These are phyloP conservation scores for Endothia cerciana DNA, from an alignment of 2,329 filamentous ascomycete genomes.

Conservation along the genomic window DNA sequence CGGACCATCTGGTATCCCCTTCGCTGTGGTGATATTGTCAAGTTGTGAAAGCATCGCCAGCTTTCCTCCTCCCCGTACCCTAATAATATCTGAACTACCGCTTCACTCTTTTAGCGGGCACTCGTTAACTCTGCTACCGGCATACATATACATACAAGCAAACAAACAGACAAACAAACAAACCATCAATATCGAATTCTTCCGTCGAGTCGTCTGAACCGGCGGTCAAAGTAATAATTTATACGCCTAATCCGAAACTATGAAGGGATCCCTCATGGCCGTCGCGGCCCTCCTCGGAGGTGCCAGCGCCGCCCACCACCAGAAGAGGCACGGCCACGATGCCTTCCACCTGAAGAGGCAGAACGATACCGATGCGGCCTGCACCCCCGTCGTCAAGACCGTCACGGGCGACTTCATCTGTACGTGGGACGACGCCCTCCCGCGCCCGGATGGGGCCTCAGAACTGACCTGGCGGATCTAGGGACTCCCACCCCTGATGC, in stretches of 20 bases:
- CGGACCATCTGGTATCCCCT: conserved; percentile 42
- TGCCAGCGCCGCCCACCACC: conserved; percentile 63
- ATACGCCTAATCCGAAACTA: conserved; percentile 48
- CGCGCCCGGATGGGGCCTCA: background rate
- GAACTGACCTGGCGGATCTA: conserved; percentile 19
- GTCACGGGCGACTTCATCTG: conserved; percentile 68
- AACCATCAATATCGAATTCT: conserved; percentile 6
- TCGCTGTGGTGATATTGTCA: conserved; percentile 56
- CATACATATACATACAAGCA: conserved; percentile 37
- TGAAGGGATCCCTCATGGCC: conserved; percentile 74
- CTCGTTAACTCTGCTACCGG: conserved; percentile 53
- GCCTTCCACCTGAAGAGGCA: conserved; percentile 59
- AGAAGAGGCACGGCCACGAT: conserved; percentile 57
- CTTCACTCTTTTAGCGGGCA: conserved; percentile 91
- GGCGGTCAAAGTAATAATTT: conserved; percentile 4
- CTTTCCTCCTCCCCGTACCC: conserved; percentile 51
- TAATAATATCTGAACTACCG: conserved; percentile 55
- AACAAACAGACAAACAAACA: conserved; percentile 36
- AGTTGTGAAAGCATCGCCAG: conserved; percentile 50
- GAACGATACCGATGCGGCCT: conserved; percentile 54
- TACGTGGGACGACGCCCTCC: conserved; percentile 45
- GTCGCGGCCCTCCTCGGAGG: conserved; percentile 63
- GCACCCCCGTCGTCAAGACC: conserved; percentile 76
- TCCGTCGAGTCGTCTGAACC: background rate
- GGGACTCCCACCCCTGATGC: conserved; percentile 29